Conservation (phyloP, 73 alveolate species). For the Symbiodinium natans region DNA sequence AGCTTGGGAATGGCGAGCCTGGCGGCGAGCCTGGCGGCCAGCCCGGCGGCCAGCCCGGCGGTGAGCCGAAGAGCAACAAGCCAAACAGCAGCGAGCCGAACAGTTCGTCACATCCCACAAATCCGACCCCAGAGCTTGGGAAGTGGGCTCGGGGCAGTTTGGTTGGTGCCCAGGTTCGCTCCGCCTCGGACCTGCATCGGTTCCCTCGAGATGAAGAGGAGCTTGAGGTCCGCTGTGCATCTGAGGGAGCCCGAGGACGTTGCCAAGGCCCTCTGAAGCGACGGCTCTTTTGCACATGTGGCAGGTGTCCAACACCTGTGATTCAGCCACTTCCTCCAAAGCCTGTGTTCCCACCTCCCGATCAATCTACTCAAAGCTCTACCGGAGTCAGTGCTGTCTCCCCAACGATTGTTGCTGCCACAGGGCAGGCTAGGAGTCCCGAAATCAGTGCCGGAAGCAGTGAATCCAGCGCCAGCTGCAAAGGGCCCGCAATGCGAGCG, state of each 20-base stretch:
- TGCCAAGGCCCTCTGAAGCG: constrained; percentile 38
- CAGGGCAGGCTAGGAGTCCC: neutral
- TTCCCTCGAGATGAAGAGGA: constrained; percentile 54
- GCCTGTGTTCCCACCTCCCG: constrained; percentile 87
- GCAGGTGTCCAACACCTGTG: neutral
- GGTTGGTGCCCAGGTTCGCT: constrained; percentile 92
- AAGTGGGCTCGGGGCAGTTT: constrained; percentile 90
- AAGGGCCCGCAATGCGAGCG: too few species aligned
- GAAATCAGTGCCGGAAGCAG: neutral
- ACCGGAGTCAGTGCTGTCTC: constrained; percentile 42
- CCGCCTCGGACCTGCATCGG: constrained; percentile 81
- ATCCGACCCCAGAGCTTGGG: neutral
- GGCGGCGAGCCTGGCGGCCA: neutral
- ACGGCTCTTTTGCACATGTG: constrained; percentile 71
- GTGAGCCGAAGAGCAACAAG: neutral
- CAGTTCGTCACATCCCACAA: neutral
- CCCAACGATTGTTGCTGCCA: neutral
- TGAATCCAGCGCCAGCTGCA: too few species aligned
- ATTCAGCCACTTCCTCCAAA: constrained; percentile 54
- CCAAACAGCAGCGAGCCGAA: neutral
- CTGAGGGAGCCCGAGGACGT: constrained; percentile 39
- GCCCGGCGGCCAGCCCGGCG: too few species aligned
- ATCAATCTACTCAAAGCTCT: neutral
- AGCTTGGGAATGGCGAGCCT: neutral
- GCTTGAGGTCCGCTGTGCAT: constrained; percentile 53